Percentiles rank a stretch among this genome's conserved stretches.
Conservation (phyloP, 2,329 filamentous ascomycete genomes). For the Aspergillus tubingensis region DNA sequence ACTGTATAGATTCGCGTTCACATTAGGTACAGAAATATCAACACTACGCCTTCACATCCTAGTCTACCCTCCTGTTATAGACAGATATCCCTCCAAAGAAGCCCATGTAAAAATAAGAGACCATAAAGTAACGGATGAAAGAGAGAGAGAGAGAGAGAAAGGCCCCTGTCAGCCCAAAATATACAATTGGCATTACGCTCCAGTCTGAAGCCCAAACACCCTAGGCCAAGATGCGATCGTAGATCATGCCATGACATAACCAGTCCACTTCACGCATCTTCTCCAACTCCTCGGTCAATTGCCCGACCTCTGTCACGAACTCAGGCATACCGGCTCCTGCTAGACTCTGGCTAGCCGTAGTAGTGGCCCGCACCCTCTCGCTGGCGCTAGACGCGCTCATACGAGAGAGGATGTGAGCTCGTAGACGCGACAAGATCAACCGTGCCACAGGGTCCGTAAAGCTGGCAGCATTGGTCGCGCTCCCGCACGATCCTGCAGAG, state of each 20-base stretch:
- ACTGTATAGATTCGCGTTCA: background rate
- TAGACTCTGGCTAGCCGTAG: constrained; percentile 60
- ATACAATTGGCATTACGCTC: constrained; percentile 15
- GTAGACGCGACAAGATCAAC: constrained; percentile 61
- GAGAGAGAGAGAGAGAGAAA: background rate
- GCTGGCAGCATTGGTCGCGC: constrained; percentile 34
- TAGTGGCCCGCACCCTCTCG: constrained; percentile 60
- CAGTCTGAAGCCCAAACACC: constrained; percentile 12
- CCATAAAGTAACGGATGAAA: background rate
- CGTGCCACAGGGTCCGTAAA: constrained; percentile 64
- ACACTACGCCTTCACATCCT: background rate
- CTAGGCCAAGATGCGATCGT: constrained; percentile 53
- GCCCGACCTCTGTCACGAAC: constrained; percentile 61
- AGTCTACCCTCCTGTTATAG: background rate
- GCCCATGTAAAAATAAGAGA: background rate
- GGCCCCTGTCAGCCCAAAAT: background rate
- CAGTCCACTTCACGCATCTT: constrained; percentile 62
- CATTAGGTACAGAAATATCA: background rate
- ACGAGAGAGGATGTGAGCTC: constrained; percentile 56
- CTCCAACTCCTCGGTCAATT: constrained; percentile 60
- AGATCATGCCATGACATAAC: constrained; percentile 58
- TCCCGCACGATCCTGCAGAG: constrained; percentile 25
- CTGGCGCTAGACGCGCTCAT: constrained; percentile 62
- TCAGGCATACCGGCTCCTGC: constrained; percentile 63
- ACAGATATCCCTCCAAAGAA: background rate